Base-by-base conservation (phyloP, 257 asterid species). In the Ilex aquifolium region DNA sequence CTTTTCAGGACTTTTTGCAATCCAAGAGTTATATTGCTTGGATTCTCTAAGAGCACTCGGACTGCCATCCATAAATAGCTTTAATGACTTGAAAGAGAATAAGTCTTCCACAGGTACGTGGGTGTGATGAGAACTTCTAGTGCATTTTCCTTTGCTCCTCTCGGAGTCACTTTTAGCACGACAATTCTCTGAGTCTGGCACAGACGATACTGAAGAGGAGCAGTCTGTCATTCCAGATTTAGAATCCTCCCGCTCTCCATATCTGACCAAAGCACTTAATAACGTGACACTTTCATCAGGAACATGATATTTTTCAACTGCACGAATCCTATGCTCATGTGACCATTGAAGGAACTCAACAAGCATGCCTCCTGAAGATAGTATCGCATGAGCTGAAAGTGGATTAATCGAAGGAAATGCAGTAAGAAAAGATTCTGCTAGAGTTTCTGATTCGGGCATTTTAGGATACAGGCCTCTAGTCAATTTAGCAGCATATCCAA, bases 361-460 rank as follows among this genome's bases (percentile, higher is more conserved):
- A 55, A 85, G 92, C 56, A 55, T 64, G 70, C 73, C 68, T 52
- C 79, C 86, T 64, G 91, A 82, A 74, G 96, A 90, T 76, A 93
- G 67, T 78, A 90, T 87, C 66, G 88, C 88, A 77, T 93, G 95
- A 73, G 99, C 95, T 65, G 94, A 74, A 66, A 93, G 97, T 61
- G 96, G 88, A 82, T 87, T 90, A 76, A 85, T 70, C 57, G 97
- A 93, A 79, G 99, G 95, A 80, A 85, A 87, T 44, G 96, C 71
- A 70, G 88, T 81, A 44, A 93, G 92, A 82, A 93, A 93, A 14
- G 89, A 87, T 80, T 93, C 99, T 60, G 88, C 97, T 55, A 87
- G 72, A 76, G 85, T 85, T 86, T 85, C 95, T 44, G 92, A 79
- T 63, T 93, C 97, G 2, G 80, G 64, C 88, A 93, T 85, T 77